A percentile compares a stretch with the other conserved stretches of the same genome.
Conservation (phyloP, 768 basidiomycete genomes). For the Psilocybe subaeruginosa region DNA sequence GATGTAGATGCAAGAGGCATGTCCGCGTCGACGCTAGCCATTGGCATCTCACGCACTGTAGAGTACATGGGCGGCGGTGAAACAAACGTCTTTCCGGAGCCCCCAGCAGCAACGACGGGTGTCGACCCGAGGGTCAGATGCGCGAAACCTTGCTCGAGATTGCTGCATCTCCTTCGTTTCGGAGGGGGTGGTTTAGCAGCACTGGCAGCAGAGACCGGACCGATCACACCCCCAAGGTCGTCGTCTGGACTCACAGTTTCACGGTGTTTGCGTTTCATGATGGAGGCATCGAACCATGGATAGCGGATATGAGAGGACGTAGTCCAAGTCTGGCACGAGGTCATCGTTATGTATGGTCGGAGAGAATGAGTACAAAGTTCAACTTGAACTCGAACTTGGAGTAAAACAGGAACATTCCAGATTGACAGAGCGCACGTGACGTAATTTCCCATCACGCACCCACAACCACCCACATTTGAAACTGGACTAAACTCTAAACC, state of each 20-base stretch:
- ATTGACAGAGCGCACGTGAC: neutral
- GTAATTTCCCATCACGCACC: neutral
- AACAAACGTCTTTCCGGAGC: neutral
- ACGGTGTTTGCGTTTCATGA: conserved; percentile 44
- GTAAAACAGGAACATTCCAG: conserved; percentile 13
- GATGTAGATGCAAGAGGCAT: conserved; percentile 2
- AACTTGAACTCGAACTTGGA: conserved; percentile 1
- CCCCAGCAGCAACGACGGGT: conserved; percentile 10
- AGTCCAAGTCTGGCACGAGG: conserved; percentile 27
- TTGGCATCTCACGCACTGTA: conserved; percentile 8
- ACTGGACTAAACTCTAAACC: neutral
- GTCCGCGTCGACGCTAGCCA: conserved; percentile 8
- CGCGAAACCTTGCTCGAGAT: conserved; percentile 61
- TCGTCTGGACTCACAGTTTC: conserved; percentile 25
- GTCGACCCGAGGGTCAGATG: conserved; percentile 39
- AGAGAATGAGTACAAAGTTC: neutral
- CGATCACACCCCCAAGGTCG: conserved; percentile 4
- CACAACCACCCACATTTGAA: conserved; percentile 6
- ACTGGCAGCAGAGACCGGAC: conserved; percentile 5
- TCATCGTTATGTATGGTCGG: conserved; percentile 11
- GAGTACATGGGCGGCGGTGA: conserved; percentile 10
- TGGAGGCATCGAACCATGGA: conserved; percentile 43
- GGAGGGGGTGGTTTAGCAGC: conserved; percentile 24
- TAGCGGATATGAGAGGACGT: conserved; percentile 35
- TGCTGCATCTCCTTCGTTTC: conserved; percentile 52